A percentile compares a stretch with the other conserved stretches of the same genome.
Conservation (phyloP, 202 grass and related monocot genomes). For the Panicum virgatum region DNA sequence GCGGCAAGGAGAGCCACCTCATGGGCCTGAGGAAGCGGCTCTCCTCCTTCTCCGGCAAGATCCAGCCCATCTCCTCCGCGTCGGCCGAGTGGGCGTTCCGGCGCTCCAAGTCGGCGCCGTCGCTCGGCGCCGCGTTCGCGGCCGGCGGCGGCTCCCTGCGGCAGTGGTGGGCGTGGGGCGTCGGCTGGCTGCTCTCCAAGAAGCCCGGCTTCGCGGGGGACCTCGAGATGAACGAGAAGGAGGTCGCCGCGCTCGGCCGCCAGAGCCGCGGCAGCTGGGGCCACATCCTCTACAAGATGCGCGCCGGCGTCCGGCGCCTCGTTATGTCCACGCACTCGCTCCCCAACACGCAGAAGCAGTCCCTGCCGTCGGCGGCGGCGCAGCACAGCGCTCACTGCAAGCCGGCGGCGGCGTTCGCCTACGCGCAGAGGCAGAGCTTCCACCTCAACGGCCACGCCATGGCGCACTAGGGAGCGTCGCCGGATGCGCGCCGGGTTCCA, state of each 20-base stretch:
- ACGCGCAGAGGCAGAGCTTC: conserved; percentile 69
- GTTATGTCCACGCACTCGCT: conserved; percentile 43
- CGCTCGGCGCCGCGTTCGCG: conserved; percentile 56
- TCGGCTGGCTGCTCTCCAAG: conserved; percentile 77
- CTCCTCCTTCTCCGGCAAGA: conserved; percentile 88
- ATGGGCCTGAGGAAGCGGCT: conserved; percentile 77
- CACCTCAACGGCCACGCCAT: conserved; percentile 53
- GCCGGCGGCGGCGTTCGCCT: conserved; percentile 46
- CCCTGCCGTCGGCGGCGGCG: conserved; percentile 19
- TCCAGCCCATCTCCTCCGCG: conserved; percentile 78
- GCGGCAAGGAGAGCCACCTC: conserved; percentile 45
- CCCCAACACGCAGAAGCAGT: conserved; percentile 64
- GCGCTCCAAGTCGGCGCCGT: conserved; percentile 73
- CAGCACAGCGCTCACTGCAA: conserved; percentile 47
- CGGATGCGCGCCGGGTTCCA: conserved; percentile 5
- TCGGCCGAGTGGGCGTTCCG: conserved; percentile 64
- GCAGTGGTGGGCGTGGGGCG: conserved; percentile 77
- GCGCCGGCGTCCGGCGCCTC: conserved; percentile 67
- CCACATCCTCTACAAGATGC: conserved; percentile 78
- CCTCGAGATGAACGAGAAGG: conserved; percentile 98
- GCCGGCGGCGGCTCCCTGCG: conserved; percentile 37
- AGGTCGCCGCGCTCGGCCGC: conserved; percentile 68
- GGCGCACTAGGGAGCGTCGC: conserved; percentile 23
- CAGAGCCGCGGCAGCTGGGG: conserved; percentile 65
- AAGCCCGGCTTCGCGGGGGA: conserved; percentile 69